Percentiles rank a stretch among this genome's conserved stretches.
These are phyloP conservation scores for Globomyces pollinis-pini DNA, from an alignment of 192 early-diverging fungal species.

Conservation along the genomic window DNA sequence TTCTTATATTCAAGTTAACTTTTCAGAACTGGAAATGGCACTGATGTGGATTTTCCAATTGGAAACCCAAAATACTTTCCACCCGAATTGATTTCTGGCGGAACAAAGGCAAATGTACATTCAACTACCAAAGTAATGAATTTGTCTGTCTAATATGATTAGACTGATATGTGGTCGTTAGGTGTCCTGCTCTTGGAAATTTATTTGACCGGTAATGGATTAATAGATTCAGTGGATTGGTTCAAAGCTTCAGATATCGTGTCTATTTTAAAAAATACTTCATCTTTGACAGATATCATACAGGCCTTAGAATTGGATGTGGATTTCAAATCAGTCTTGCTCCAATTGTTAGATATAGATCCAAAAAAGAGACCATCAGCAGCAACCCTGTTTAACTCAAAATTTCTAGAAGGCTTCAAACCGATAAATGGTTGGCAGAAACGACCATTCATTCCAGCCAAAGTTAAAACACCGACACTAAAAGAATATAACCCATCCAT, in stretches of 20 bases:
- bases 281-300: background rate
- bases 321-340: background rate
- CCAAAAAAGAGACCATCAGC: background rate
- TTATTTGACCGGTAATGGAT: background rate
- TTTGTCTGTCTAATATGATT: background rate
- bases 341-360: background rate
- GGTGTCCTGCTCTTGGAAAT: conserved; percentile 75
- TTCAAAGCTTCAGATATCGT: background rate
- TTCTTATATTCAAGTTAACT: too few species aligned
- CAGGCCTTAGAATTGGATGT: background rate
- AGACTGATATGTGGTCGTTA: conserved; percentile 75
- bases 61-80: background rate
- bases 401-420: background rate
- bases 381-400: background rate
- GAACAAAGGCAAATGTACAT: background rate
- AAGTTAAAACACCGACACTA: too few species aligned
- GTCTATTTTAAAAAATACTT: background rate
- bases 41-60: conserved; percentile 12
- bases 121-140: background rate
- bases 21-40: conserved; percentile 10
- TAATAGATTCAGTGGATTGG: background rate
- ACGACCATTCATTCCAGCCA: background rate
- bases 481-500: too few species aligned
- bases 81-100: background rate
- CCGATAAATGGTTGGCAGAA: background rate